Evolutionary conservation across 345 rosid species (phyloP), one percentile per base, ranked within the genome.

Genomic region (Arabis alpina): DNA sequence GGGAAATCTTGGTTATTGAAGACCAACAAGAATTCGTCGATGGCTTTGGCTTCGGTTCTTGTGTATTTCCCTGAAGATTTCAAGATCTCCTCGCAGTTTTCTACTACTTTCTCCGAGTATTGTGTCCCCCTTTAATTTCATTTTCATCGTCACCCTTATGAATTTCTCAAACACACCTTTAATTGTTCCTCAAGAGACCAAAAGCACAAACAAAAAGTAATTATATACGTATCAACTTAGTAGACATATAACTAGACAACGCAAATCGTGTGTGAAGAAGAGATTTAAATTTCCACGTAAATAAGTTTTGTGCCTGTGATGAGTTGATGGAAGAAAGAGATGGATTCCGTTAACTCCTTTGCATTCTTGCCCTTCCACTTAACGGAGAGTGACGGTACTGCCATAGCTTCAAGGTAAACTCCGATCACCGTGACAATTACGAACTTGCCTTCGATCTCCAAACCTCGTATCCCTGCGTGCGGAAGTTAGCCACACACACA

Each of bases 341-440:
- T 77, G 56, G 91, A 88, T 23, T 82, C 79, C 65, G 72, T 49
- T 73, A 87, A 70, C 70, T 86, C 88, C 43, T 69, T 58, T 1
- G 82, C 80, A 49, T 27, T 73, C 80, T 83, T 91, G 10, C 88
- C 83, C 71, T 77, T 87, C 97, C 97, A 91, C 63, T 84, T 88
- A 27, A n/a, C 78, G 66, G 84, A 80, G 13, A 91, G 83, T 0
- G 60, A 78, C 55, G 81, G 67, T 50, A 85, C 77, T 3, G 89
- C 83, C 5, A 15, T 72, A 25, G 82, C 83, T 53, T 91, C 89
- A 15, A 91, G 57, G 80, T 88, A 91, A 2, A 88, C 83, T 4
- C 87, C 91, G 27, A 91, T 91, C 28, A 88, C 84, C 34, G 97
- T 91, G 80, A 88, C 80, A 76, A 81, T 87, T 5, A 84, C 56